Conservation (phyloP, 83 land plant genomes). For the Picea abies region DNA sequence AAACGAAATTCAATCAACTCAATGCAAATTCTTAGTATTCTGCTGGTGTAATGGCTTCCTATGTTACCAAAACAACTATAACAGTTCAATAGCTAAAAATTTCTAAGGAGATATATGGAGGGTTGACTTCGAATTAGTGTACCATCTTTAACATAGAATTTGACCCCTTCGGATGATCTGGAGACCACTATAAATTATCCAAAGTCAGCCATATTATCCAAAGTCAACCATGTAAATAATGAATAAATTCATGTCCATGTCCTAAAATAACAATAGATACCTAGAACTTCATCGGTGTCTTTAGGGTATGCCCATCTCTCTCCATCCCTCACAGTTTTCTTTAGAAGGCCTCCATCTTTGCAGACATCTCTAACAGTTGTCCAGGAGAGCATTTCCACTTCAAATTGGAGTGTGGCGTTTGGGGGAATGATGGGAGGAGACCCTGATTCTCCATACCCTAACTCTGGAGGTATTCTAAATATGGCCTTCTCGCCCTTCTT, state of each 20-base stretch:
- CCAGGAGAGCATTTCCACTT: slow-evolving; percentile 50
- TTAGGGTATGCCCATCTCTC: slow-evolving; percentile 41
- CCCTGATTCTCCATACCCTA: slow-evolving; percentile 41
- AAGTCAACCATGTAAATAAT: not conserved
- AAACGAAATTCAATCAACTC: no score
- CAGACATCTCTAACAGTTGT: slow-evolving; percentile 41
- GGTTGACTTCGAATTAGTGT: no score
- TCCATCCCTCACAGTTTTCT: slow-evolving; percentile 34
- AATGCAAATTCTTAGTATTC: no score
- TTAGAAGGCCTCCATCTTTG: slow-evolving; percentile 48
- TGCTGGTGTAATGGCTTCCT: no score
- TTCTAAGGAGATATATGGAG: no score
- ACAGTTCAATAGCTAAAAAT: no score
- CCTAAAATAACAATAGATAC: slow-evolving; percentile 18
- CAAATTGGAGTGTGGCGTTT: slow-evolving; percentile 44
- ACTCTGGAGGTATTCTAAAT: no score
- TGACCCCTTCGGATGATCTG: slow-evolving; percentile 24
- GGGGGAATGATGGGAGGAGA: slow-evolving; percentile 42
- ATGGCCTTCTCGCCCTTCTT: no score
- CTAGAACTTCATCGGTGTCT: slow-evolving; percentile 46
- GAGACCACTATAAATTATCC: slow-evolving; percentile 21
- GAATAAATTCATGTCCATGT: slow-evolving; percentile 6
- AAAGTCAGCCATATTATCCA: slow-evolving; percentile 12
- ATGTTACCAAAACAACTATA: no score
- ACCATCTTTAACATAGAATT: slow-evolving; percentile 33